A percentile compares a stretch with the other conserved stretches of the same genome.
These are phyloP conservation scores for Tricladium varicosporioides DNA, from an alignment of 2,329 filamentous ascomycete genomes.

Conservation along the genomic window DNA sequence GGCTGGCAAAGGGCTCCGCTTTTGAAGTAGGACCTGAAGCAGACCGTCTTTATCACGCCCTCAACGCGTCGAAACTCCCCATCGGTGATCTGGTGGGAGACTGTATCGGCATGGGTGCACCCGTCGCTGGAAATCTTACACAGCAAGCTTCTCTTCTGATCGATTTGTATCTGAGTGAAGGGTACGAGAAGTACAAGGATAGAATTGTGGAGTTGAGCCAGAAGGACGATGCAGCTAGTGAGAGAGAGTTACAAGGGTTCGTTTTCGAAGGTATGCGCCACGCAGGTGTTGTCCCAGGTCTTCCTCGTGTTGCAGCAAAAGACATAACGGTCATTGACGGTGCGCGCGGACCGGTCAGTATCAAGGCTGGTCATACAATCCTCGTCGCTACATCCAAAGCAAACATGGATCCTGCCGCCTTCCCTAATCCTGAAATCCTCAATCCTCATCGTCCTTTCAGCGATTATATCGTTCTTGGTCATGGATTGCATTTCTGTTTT, in stretches of 20 bases:
- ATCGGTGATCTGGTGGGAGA: slow-evolving; percentile 48
- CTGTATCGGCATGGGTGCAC: slow-evolving; percentile 48
- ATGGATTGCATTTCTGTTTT: slow-evolving; percentile 42
- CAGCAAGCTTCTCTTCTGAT: slow-evolving; percentile 53
- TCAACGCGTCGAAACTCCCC: slow-evolving; percentile 44
- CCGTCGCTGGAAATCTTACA: slow-evolving; percentile 49
- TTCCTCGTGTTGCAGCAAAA: slow-evolving; percentile 47
- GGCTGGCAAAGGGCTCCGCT: slow-evolving; percentile 46
- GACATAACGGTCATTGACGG: slow-evolving; percentile 45
- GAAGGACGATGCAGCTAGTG: slow-evolving; percentile 40
- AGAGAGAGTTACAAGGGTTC: slow-evolving; percentile 49
- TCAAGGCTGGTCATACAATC: slow-evolving; percentile 44
- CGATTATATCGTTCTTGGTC: slow-evolving; percentile 40
- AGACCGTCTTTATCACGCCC: slow-evolving; percentile 49
- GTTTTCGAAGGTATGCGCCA: slow-evolving; percentile 55
- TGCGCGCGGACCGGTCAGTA: slow-evolving; percentile 42
- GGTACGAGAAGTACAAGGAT: slow-evolving; percentile 48
- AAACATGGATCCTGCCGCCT: slow-evolving; percentile 39
- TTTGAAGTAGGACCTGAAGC: slow-evolving; percentile 49
- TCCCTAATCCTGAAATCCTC: slow-evolving; percentile 40
- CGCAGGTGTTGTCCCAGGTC: slow-evolving; percentile 48
- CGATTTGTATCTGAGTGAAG: slow-evolving; percentile 48
- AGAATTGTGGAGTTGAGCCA: slow-evolving; percentile 50
- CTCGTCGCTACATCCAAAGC: slow-evolving; percentile 44
- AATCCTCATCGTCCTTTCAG: slow-evolving; percentile 42